Evolutionary conservation across 129 eudicot species (phyloP).

Genomic region (Lactuca sativa): DNA sequence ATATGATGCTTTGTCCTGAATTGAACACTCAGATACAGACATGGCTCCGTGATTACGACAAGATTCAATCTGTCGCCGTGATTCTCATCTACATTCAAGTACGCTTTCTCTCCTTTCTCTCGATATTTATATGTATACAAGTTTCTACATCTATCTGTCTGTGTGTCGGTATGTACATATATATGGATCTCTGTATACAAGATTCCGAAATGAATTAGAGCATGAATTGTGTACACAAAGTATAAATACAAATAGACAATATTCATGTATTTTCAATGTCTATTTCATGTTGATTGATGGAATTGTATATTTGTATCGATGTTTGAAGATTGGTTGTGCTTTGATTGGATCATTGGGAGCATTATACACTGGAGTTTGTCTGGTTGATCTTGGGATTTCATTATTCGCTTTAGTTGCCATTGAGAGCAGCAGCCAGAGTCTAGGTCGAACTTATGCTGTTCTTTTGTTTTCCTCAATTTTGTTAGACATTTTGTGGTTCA

Average conservation of each 20-base stretch:
- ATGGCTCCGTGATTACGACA: slow-evolving; percentile 90
- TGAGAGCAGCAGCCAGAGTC: slow-evolving; percentile 92
- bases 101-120: not conserved
- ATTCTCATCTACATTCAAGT: slow-evolving; percentile 73
- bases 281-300: slow-evolving; percentile 18
- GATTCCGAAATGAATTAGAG: slow-evolving; percentile 3
- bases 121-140: not conserved
- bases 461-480: slow-evolving; percentile 65
- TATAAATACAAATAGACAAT: no score
- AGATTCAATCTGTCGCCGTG: slow-evolving; percentile 72
- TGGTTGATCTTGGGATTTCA: slow-evolving; percentile 66
- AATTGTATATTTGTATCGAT: slow-evolving; percentile 26
- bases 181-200: slow-evolving; percentile 3
- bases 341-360: slow-evolving; percentile 97
- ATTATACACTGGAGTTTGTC: slow-evolving; percentile 67
- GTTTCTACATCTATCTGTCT: not conserved
- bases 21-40: slow-evolving; percentile 51
- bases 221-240: not conserved
- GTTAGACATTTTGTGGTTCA: slow-evolving; percentile 71
- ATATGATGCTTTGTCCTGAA: slow-evolving; percentile 67
- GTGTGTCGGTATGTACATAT: not conserved
- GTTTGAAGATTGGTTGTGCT: slow-evolving; percentile 78
- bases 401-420: slow-evolving; percentile 84
- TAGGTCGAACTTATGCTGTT: slow-evolving; percentile 75
- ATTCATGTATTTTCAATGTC: not conserved